Conservation (phyloP, 129 eudicot genomes). For the Artemisia tridentata region DNA sequence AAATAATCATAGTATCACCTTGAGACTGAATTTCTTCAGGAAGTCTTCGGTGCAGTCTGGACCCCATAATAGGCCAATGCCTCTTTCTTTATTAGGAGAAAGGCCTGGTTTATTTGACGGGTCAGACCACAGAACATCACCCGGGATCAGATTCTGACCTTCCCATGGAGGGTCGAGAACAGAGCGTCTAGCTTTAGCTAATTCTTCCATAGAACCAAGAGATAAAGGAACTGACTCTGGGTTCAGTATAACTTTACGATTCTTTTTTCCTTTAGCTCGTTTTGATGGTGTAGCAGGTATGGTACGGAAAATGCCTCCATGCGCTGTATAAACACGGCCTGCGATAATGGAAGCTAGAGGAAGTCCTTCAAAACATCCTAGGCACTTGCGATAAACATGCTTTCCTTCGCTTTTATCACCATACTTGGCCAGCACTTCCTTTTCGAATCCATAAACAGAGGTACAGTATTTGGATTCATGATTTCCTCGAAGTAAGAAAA, state of each 20-base stretch:
- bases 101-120: conserved; percentile 91
- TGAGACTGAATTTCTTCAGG: conserved; percentile 67
- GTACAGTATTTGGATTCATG: conserved; percentile 97
- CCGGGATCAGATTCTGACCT: conserved; percentile 92
- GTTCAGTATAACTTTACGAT: conserved; percentile 56
- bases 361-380: conserved; percentile 98
- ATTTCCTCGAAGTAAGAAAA: conserved; percentile 90
- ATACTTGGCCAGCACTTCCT: conserved; percentile 76
- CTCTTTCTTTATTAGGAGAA: conserved; percentile 90
- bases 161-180: conserved; percentile 99
- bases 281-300: conserved; percentile 55
- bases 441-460: conserved; percentile 91
- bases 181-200: conserved; percentile 86
- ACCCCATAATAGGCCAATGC: conserved; percentile 97
- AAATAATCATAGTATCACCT: conserved; percentile 43
- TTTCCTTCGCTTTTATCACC: conserved; percentile 70
- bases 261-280: conserved; percentile 83
- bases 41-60: conserved; percentile 96
- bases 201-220: conserved; percentile 89
- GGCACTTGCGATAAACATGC: conserved; percentile 86
- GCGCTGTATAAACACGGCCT: conserved; percentile 90
- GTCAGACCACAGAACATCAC: conserved; percentile 97
- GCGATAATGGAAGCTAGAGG: conserved; percentile 93
- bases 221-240: conserved; percentile 49
- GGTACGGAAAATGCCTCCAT: conserved; percentile 93